A percentile compares a stretch with the other conserved stretches of the same genome.
Conservation (phyloP, 2,329 filamentous ascomycete genomes). For the Diatrype stigma region DNA sequence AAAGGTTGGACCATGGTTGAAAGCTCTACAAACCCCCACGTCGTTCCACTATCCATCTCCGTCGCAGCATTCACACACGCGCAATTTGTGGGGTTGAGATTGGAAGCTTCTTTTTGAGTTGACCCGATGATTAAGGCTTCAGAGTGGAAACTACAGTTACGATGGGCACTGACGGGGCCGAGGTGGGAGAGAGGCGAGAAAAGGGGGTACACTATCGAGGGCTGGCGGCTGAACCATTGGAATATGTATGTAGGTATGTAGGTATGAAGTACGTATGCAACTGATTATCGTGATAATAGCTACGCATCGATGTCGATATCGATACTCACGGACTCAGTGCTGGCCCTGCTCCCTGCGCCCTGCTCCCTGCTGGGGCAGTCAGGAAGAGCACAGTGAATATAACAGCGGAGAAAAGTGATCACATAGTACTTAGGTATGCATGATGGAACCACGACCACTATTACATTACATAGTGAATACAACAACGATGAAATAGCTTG, state of each 20-base stretch:
- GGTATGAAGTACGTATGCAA: too few species aligned
- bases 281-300: too few species aligned
- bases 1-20: background rate
- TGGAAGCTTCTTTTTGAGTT: background rate
- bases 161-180: background rate
- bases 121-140: background rate
- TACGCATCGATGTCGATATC: too few species aligned
- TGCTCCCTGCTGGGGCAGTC: too few species aligned
- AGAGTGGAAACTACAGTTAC: background rate
- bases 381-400: background rate
- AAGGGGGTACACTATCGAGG: background rate
- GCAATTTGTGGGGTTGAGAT: background rate
- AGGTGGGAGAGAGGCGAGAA: background rate
- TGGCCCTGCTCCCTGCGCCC: too few species aligned
- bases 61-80: background rate
- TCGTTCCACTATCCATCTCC: background rate
- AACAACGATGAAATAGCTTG: too few species aligned
- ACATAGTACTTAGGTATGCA: background rate
- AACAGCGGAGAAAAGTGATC: background rate
- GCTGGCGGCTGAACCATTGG: too few species aligned
- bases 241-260: too few species aligned
- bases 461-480: too few species aligned
- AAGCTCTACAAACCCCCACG: background rate
- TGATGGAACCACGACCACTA: background rate
- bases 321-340: too few species aligned